These are phyloP conservation scores for barley (Hordeum vulgare) DNA, from an alignment of 176 grass and related monocot species.

Conservation along the genomic window MorexV3_pseudomolecules_assembly NC_058523.1:516022459-516022958, in stretches of 20 bases:
- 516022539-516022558: background rate
- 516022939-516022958: constrained; percentile 62
- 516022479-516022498: background rate
- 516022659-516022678: constrained; percentile 20
- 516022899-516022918: constrained; percentile 11
- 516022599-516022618: background rate
- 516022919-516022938: constrained; percentile 58
- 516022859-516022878: background rate
- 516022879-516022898: background rate
- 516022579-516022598: background rate
- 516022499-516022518: background rate
- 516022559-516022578: background rate
- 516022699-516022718: constrained; percentile 79
- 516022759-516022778: constrained; percentile 75
- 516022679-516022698: constrained; percentile 74
- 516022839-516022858: constrained; percentile 11
- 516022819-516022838: constrained; percentile 53
- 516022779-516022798: constrained; percentile 79
- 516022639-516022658: constrained; percentile 2
- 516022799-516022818: constrained; percentile 85
- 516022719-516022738: constrained; percentile 55
- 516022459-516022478: background rate
- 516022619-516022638: background rate
- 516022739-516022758: constrained; percentile 50
- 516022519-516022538: background rate